Percentiles rank a stretch among this genome's conserved stretches.
phyloP scores from a whole-genome alignment of 176 grass and related monocot species.

The Zizania latifolia region DNA sequence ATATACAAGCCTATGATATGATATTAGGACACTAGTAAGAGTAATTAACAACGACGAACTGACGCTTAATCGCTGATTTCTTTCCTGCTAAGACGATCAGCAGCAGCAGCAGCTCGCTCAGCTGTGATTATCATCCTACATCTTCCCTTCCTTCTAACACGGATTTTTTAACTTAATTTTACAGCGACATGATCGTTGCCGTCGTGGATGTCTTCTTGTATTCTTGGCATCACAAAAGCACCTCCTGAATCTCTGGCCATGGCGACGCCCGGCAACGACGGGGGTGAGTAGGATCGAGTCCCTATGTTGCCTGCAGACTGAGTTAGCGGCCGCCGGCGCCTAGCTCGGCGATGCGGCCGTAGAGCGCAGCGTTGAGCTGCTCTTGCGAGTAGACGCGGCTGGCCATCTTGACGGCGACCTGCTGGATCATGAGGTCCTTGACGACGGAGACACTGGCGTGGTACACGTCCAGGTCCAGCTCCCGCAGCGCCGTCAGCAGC shows the following conservation, averaged over 20 bases:
- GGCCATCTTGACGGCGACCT: conserved; percentile 73
- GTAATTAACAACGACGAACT: conserved; percentile 14
- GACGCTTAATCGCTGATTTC: background rate
- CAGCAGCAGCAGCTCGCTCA: background rate
- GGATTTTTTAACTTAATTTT: conserved; percentile 19
- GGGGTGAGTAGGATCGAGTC: conserved; percentile 12
- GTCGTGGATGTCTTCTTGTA: too few relatives aligned
- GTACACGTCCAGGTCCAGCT: conserved; percentile 83
- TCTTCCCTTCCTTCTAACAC: background rate
- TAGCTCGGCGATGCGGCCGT: conserved; percentile 40
- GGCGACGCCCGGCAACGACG: background rate
- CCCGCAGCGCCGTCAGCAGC: conserved; percentile 63
- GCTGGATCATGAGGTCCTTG: conserved; percentile 95
- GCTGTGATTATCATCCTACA: background rate
- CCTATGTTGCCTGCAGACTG: background rate
- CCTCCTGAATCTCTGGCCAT: background rate
- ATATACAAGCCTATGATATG: conserved; percentile 18
- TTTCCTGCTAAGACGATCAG: background rate
- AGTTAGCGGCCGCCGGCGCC: conserved; percentile 10
- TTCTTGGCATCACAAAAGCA: background rate
- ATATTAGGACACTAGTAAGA: background rate
- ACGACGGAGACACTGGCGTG: conserved; percentile 80
- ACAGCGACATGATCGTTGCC: conserved; percentile 9
- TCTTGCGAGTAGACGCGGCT: conserved; percentile 69
- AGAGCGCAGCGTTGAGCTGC: conserved; percentile 69